phyloP scores from a whole-genome alignment of 257 asterid genomes.

The Cruciata laevipes region DNA sequence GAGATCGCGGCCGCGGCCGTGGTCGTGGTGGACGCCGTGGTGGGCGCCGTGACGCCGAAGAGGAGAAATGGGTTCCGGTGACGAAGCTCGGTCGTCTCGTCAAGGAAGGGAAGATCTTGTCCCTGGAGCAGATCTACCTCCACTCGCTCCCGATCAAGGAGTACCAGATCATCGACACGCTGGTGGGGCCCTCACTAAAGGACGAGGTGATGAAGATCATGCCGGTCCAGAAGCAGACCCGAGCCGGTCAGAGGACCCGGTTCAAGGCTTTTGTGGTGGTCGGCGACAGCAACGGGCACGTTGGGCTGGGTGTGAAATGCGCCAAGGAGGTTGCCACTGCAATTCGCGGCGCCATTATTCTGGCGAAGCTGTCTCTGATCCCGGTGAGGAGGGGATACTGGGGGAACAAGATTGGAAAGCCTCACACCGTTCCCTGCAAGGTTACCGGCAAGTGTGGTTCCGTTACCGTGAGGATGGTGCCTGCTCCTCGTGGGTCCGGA shows the following conservation, averaged over 20 bases:
- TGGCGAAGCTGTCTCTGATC: constrained; percentile 70
- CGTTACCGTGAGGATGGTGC: constrained; percentile 86
- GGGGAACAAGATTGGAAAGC: constrained; percentile 90
- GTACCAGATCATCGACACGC: constrained; percentile 58
- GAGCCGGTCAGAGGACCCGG: constrained; percentile 92
- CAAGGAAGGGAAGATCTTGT: constrained; percentile 48
- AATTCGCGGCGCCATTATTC: constrained; percentile 68
- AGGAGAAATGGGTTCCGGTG: constrained; percentile 87
- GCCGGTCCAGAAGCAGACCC: constrained; percentile 95
- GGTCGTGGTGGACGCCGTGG: constrained; percentile 68
- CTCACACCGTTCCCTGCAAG: constrained; percentile 88
- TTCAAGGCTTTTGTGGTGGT: constrained; percentile 91
- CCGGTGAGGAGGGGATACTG: constrained; percentile 92
- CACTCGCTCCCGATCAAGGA: constrained; percentile 89
- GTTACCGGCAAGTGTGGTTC: constrained; percentile 92
- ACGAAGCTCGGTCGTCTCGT: constrained; percentile 80
- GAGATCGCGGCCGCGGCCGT: constrained; percentile 71
- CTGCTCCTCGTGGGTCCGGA: constrained; percentile 87
- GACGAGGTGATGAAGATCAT: constrained; percentile 93
- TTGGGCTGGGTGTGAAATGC: constrained; percentile 82
- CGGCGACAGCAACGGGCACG: constrained; percentile 81
- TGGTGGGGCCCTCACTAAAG: constrained; percentile 57
- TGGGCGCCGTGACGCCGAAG: constrained; percentile 72
- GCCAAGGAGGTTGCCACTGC: constrained; percentile 93
- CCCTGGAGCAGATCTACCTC: constrained; percentile 72